A percentile compares a stretch with the other conserved stretches of the same genome.
Evolutionary conservation across 2,329 filamentous ascomycete genomes (phyloP).

Genomic region (Nemania bipapillata): DNA sequence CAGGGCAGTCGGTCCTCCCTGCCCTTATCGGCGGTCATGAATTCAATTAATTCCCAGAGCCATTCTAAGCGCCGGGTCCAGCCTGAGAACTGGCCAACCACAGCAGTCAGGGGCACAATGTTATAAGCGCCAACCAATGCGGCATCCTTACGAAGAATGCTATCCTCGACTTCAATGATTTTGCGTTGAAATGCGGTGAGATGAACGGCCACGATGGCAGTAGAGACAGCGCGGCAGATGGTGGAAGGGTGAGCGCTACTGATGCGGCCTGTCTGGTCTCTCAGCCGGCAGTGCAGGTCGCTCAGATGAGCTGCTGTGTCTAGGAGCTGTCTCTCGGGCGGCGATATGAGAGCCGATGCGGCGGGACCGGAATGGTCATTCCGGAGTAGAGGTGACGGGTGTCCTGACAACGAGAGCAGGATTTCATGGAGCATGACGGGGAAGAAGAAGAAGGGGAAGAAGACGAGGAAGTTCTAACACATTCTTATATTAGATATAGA

Average conservation of each 20-base stretch:
- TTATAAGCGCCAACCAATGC: conserved; percentile 88
- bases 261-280: conserved; percentile 73
- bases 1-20: conserved; percentile 57
- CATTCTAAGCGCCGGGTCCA: conserved; percentile 89
- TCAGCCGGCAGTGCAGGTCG: conserved; percentile 78
- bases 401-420: conserved; percentile 92
- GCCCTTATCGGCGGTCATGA: conserved; percentile 65
- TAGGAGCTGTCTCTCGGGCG: conserved; percentile 85
- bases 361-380: conserved; percentile 59
- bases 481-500: conserved; percentile 29
- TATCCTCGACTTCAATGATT: conserved; percentile 83
- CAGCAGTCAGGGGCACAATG: conserved; percentile 87
- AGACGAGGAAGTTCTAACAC: conserved; percentile 36
- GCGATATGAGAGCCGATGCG: conserved; percentile 68
- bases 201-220: conserved; percentile 78
- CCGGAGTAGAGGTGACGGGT: conserved; percentile 87
- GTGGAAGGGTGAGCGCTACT: conserved; percentile 78
- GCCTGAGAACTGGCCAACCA: conserved; percentile 84
- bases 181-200: conserved; percentile 83
- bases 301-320: conserved; percentile 80
- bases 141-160: conserved; percentile 79
- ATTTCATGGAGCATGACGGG: conserved; percentile 93
- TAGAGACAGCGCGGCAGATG: conserved; percentile 87
- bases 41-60: conserved; percentile 78
- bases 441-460: not conserved